Evolutionary conservation across 2,329 filamentous ascomycete species (phyloP), one percentile per base, ranked within the genome.

Genomic region (Cladosporium sp.): DNA sequence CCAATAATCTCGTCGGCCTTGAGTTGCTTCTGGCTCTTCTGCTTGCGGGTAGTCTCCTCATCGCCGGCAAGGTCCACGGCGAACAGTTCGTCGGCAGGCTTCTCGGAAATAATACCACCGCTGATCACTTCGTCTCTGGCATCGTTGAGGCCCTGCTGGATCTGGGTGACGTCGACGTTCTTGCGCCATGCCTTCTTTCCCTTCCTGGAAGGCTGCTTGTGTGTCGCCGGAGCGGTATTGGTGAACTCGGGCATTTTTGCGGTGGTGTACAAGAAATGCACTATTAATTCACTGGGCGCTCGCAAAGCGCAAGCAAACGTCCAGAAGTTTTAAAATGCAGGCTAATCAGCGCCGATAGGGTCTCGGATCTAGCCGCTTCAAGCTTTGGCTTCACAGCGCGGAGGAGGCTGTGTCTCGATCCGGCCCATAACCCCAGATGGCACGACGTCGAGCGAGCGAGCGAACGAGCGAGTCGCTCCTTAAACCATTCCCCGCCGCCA

Each of bases 131-230:
- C 89, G 60, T 95, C 88, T 69, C 94, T 91, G 65, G 95, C 79
- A 69, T 89, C 83, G 63, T 92, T 88, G 36, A 99, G 84, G 61
- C 94, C 94, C 56, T 88, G 78, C 68, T 93, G 84, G 25, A 99
- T 84, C 63, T 96, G 88, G 28, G 90, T 88, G 62, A 97, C 84
- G 76, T 99, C 91, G 74, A 99, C 91, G 77, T 99, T 96, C 75
- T 97, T 99, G 71, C 94, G 85, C 94, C 94, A 99, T 34, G 94
- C 93, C 79, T 96, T 97, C 78, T 97, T 97, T 68, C 95, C 94
- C 74, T 99, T 99, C 72, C 94, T 84, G 5, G 93, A 97, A 25
- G 92, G 85, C 75, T 99, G 94, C 64, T 85, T 92, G 76, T 88
- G 86, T 66, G 95, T 90, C 63, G 87, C 85, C 11, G 92, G 92